phyloP scores from a whole-genome alignment of 805 yeast genomes.

The Saturnispora dispora region DNA sequence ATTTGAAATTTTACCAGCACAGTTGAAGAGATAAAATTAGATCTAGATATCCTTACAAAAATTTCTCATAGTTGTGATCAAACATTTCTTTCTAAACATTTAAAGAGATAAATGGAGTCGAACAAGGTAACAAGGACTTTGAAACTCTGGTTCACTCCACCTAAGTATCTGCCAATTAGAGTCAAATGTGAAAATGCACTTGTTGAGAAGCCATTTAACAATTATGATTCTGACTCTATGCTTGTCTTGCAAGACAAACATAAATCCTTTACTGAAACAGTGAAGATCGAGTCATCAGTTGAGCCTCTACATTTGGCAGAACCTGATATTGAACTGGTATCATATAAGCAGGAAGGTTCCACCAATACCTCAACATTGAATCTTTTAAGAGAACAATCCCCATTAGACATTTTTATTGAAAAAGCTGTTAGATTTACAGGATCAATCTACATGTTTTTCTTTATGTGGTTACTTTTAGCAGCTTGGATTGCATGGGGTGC shows the following conservation, averaged over 20 bases:
- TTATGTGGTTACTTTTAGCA: constrained; percentile 20
- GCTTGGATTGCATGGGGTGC: constrained; percentile 20
- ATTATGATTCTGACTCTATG: background rate
- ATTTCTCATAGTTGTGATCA: no score
- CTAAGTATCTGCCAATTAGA: constrained; percentile 7
- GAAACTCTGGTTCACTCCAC: constrained; percentile 1
- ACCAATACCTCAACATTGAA: background rate
- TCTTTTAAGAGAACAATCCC: constrained; percentile 4
- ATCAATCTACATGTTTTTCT: constrained; percentile 17
- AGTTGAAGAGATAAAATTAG: no score
- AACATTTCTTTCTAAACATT: background rate
- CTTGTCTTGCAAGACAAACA: background rate
- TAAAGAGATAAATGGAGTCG: background rate
- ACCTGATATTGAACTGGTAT: background rate
- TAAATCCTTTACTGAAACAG: background rate
- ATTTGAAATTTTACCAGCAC: background rate
- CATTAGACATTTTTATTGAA: constrained; percentile 10
- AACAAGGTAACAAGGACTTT: background rate
- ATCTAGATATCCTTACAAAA: no score
- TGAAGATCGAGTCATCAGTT: background rate
- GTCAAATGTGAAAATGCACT: constrained; percentile 10
- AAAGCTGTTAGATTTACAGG: constrained; percentile 15
- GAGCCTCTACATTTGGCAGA: background rate
- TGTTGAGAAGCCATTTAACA: background rate
- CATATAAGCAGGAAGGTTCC: background rate